A percentile compares a stretch with the other conserved stretches of the same genome.
Conservation (phyloP, 2,329 filamentous ascomycete genomes). For the Aspergillus quadrilineatus region DNA sequence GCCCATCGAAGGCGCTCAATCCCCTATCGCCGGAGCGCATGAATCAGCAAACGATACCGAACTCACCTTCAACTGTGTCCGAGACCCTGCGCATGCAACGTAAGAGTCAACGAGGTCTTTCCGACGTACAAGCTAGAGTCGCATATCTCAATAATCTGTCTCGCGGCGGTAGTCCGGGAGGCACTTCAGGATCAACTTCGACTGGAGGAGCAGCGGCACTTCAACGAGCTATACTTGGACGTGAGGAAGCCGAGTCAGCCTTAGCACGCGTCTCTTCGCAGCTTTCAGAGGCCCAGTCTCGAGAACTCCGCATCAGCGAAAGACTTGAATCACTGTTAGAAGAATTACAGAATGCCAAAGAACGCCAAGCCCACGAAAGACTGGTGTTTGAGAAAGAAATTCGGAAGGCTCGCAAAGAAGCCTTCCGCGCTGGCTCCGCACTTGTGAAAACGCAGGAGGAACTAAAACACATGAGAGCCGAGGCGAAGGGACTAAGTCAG, state of each 20-base stretch:
- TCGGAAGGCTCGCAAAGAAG: conserved; percentile 55
- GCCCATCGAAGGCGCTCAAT: conserved; percentile 36
- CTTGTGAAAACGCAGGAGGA: conserved; percentile 57
- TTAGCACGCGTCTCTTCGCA: conserved; percentile 35
- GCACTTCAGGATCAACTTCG: conserved; percentile 24
- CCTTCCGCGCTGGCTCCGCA: conserved; percentile 56
- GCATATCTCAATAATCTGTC: conserved; percentile 50
- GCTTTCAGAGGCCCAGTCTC: conserved; percentile 43
- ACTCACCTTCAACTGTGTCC: conserved; percentile 40
- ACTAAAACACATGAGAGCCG: conserved; percentile 42
- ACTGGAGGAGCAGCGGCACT: conserved; percentile 45
- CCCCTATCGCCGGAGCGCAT: conserved; percentile 51
- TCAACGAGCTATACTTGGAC: conserved; percentile 46
- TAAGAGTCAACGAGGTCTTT: conserved; percentile 37
- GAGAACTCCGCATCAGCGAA: conserved; percentile 47
- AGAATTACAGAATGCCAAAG: conserved; percentile 53
- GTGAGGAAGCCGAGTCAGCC: conserved; percentile 47
- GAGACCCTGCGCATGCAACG: conserved; percentile 38
- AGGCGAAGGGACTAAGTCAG: conserved; percentile 53
- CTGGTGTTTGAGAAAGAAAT: conserved; percentile 58
- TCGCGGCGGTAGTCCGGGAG: conserved; percentile 32
- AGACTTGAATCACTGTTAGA: conserved; percentile 50
- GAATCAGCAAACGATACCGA: conserved; percentile 47
- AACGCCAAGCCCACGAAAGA: conserved; percentile 49
- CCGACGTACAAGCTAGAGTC: conserved; percentile 50